Evolutionary conservation across 371 early-diverging fungal species (phyloP).

Genomic region (Rhizomucor miehei): DNA sequence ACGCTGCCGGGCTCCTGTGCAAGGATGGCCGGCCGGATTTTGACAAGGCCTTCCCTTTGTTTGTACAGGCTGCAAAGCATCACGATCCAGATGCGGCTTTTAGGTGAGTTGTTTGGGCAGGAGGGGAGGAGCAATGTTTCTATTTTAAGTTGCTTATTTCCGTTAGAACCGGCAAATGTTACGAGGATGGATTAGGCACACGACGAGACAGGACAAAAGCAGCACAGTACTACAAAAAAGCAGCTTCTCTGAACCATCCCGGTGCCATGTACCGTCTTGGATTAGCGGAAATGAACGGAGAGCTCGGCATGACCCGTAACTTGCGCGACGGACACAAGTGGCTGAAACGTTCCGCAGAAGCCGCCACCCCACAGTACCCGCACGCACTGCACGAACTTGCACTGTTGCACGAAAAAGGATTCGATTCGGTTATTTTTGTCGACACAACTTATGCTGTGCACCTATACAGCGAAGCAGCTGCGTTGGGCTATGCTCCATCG

Average conservation of each 20-base stretch:
- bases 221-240: constrained; percentile 69
- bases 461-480: constrained; percentile 60
- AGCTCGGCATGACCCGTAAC: constrained; percentile 58
- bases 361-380: constrained; percentile 72
- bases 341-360: constrained; percentile 76
- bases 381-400: constrained; percentile 81
- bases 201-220: constrained; percentile 53
- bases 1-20: constrained; percentile 51
- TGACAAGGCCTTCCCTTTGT: constrained; percentile 64
- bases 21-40: constrained; percentile 51
- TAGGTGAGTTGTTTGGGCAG: constrained; percentile 22
- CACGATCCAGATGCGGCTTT: constrained; percentile 65
- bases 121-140: not conserved
- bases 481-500: constrained; percentile 66
- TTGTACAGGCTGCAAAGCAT: constrained; percentile 63
- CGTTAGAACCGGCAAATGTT: constrained; percentile 56
- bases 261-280: constrained; percentile 76
- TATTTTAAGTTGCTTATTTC: constrained; percentile 5
- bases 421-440: constrained; percentile 64
- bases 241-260: constrained; percentile 68
- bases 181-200: constrained; percentile 66
- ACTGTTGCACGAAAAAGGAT: constrained; percentile 69
- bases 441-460: constrained; percentile 69
- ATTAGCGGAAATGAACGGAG: constrained; percentile 71
- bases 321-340: constrained; percentile 79